Evolutionary conservation across 768 basidiomycete species (phyloP).

Genomic region (Lentinula aciculospora): DNA sequence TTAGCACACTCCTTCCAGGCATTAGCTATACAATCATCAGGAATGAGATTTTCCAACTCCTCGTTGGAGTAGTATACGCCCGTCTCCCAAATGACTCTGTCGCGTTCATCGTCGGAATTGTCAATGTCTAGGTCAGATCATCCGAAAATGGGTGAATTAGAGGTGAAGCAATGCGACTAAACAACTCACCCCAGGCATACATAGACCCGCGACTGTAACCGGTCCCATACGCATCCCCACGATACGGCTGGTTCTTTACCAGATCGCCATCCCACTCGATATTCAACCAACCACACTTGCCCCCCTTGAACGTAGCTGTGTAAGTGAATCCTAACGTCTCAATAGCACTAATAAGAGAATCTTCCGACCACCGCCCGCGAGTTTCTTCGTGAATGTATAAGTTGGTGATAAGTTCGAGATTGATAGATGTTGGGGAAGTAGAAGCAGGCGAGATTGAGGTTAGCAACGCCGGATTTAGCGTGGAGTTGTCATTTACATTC

Average conservation of each 20-base stretch:
- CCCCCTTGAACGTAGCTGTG: not conserved
- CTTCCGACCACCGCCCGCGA: not conserved
- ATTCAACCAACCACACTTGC: not conserved
- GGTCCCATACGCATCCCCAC: not conserved
- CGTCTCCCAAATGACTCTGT: not conserved
- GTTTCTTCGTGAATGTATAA: not conserved
- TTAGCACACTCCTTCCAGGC: slow-evolving; percentile 64
- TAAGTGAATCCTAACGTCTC: not conserved
- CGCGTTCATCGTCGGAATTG: not conserved
- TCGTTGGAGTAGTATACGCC: not conserved
- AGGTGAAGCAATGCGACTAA: not conserved
- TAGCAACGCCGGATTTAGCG: not conserved
- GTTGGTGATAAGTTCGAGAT: not conserved
- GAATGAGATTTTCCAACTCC: slow-evolving; percentile 67
- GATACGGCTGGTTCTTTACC: not conserved
- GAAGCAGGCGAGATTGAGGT: slow-evolving; percentile 21
- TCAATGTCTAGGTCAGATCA: not conserved
- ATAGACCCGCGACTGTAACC: not conserved
- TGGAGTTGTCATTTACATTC: not conserved
- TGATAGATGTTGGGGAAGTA: slow-evolving; percentile 8
- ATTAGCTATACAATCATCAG: slow-evolving; percentile 62
- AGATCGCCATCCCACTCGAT: not conserved
- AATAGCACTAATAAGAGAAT: not conserved
- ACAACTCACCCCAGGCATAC: not conserved
- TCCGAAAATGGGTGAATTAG: not conserved